phyloP scores from a whole-genome alignment of 2,329 filamentous ascomycete genomes.

The Paecilomyces niveus region DNA sequence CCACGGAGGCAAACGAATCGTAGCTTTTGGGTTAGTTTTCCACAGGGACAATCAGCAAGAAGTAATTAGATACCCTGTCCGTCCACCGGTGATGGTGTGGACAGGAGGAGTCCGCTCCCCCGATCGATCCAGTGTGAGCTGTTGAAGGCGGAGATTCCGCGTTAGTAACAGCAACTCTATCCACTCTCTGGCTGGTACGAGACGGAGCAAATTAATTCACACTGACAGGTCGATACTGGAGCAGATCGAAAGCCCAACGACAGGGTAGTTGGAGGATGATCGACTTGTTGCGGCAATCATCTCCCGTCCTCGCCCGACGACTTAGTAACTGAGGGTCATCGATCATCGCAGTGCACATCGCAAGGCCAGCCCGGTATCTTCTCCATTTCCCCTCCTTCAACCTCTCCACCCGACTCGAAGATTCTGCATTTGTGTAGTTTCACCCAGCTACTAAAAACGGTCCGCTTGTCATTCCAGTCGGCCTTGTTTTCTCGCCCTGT shows the following conservation, averaged over 20 bases:
- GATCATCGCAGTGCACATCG: neutral
- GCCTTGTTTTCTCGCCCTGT: neutral
- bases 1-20: too few relatives aligned
- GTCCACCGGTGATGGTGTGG: neutral
- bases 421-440: neutral
- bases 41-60: neutral
- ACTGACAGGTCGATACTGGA: neutral
- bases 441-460: neutral
- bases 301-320: neutral
- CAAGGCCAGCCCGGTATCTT: neutral
- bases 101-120: neutral
- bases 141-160: neutral
- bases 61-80: too few relatives aligned
- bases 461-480: neutral
- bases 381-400: constrained; percentile 2
- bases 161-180: neutral
- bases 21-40: neutral
- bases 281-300: neutral
- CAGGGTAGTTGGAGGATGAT: neutral
- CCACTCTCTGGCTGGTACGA: neutral
- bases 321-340: neutral
- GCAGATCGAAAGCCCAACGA: neutral
- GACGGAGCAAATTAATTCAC: neutral
- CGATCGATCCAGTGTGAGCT: neutral
- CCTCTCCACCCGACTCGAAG: neutral